Evolutionary conservation across 441 rosid genomes (phyloP).

Genomic region (Jatropha multifida): DNA sequence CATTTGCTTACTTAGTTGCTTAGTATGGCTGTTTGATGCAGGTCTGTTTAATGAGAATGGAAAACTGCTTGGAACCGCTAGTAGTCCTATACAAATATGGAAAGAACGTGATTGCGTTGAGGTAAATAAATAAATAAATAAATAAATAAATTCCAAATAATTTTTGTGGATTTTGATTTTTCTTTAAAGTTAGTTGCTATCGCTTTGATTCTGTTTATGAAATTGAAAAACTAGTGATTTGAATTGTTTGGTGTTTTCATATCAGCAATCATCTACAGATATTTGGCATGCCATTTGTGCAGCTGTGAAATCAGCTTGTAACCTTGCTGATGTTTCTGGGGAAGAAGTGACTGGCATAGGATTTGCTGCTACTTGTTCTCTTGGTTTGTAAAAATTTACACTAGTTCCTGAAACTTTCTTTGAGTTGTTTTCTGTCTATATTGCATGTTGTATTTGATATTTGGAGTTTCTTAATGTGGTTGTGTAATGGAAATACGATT

Average conservation of each 20-base stretch:
- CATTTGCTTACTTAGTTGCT: not conserved
- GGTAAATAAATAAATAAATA: conserved; percentile 42
- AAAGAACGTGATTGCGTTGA: conserved; percentile 79
- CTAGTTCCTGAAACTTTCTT: not conserved
- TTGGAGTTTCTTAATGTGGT: not conserved
- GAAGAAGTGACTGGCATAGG: conserved; percentile 74
- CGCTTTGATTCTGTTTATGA: not conserved
- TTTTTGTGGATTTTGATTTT: not conserved
- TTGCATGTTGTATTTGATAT: conserved; percentile 2
- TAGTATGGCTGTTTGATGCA: conserved; percentile 28
- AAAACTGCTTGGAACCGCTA: conserved; percentile 41
- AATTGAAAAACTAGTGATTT: not conserved
- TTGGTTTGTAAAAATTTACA: conserved; percentile 51
- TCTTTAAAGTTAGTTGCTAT: not conserved
- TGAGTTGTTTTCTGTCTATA: not conserved
- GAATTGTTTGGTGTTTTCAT: not conserved
- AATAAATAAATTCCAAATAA: not conserved
- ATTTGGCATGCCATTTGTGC: conserved; percentile 96
- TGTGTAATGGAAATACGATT: not conserved
- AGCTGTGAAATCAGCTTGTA: conserved; percentile 76
- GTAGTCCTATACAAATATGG: conserved; percentile 94
- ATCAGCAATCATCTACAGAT: conserved; percentile 97
- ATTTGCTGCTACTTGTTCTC: conserved; percentile 94
- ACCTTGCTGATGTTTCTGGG: conserved; percentile 62
- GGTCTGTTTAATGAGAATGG: conserved; percentile 82